A percentile compares a stretch with the other conserved stretches of the same genome.
Conservation (phyloP, 2,329 filamentous ascomycete species). For the Phaeoacremonium minimum region DNA sequence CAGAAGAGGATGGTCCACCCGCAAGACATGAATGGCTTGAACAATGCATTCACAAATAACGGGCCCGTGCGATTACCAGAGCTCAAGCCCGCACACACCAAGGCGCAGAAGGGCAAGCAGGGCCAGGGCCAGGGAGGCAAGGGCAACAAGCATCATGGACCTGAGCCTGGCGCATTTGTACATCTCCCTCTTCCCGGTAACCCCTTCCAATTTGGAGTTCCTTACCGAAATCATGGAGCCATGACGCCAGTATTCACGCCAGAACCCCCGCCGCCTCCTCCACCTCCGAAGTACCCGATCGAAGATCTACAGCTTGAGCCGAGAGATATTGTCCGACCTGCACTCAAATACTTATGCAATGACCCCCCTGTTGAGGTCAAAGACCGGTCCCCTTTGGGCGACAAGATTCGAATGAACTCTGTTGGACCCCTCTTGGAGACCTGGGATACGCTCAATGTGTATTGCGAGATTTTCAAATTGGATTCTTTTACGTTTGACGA, state of each 20-base stretch:
- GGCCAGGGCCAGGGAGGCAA: constrained; percentile 24
- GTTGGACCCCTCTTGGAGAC: constrained; percentile 84
- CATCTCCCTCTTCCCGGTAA: constrained; percentile 38
- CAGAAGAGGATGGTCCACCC: constrained; percentile 54
- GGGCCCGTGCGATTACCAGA: constrained; percentile 62
- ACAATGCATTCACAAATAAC: constrained; percentile 27
- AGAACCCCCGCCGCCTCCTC: constrained; percentile 62
- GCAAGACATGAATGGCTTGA: constrained; percentile 35
- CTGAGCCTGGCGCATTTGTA: constrained; percentile 29
- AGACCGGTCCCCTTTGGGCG: constrained; percentile 39
- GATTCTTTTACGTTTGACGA: constrained; percentile 99
- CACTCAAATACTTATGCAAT: constrained; percentile 71
- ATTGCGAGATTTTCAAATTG: constrained; percentile 87
- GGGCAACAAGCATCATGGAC: constrained; percentile 25
- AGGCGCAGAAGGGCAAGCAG: constrained; percentile 57
- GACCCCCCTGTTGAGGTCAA: constrained; percentile 52
- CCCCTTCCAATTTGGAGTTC: constrained; percentile 39
- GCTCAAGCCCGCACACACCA: constrained; percentile 66
- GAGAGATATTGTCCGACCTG: constrained; percentile 63
- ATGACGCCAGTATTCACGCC: constrained; percentile 34
- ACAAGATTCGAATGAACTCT: constrained; percentile 73
- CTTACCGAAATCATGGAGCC: constrained; percentile 38
- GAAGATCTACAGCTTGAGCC: constrained; percentile 84
- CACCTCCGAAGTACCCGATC: constrained; percentile 87
- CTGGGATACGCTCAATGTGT: constrained; percentile 98